Evolutionary conservation across 2,329 filamentous ascomycete genomes (phyloP).

Genomic region (Anthostomella pinea): DNA sequence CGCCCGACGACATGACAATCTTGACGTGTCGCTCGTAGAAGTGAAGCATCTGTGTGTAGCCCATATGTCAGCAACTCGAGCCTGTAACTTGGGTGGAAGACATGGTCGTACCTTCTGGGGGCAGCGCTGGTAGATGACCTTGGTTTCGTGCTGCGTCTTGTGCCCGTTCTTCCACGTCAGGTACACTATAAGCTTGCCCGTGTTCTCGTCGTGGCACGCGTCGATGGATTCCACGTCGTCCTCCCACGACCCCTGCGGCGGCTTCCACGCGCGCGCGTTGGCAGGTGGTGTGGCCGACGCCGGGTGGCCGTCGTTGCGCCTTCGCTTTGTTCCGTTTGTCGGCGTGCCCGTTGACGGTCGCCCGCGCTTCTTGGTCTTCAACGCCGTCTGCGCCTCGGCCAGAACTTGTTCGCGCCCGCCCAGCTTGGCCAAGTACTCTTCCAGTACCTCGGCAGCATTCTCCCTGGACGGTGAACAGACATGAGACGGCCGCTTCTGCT

Average conservation of each 20-base stretch:
- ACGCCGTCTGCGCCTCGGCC: conserved; percentile 47
- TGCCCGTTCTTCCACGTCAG: conserved; percentile 70
- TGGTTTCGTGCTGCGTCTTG: conserved; percentile 71
- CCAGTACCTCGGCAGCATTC: conserved; percentile 57
- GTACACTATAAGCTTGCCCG: conserved; percentile 61
- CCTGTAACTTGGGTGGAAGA: not conserved
- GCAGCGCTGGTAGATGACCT: conserved; percentile 69
- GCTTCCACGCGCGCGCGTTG: conserved; percentile 53
- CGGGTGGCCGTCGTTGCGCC: conserved; percentile 50
- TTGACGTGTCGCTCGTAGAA: conserved; percentile 59
- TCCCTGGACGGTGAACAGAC: conserved; percentile 46
- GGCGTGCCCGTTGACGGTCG: conserved; percentile 42
- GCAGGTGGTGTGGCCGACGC: conserved; percentile 46
- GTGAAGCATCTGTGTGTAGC: conserved; percentile 48
- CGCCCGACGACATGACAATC: conserved; percentile 42
- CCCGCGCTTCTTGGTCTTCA: conserved; percentile 57
- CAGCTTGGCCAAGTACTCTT: conserved; percentile 60
- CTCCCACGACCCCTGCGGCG: conserved; percentile 75
- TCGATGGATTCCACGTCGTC: conserved; percentile 68
- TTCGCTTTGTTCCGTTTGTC: conserved; percentile 43
- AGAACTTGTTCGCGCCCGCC: conserved; percentile 62
- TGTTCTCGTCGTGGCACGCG: conserved; percentile 64
- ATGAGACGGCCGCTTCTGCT: conserved; percentile 4
- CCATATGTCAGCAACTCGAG: conserved; percentile 2
- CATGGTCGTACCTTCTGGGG: conserved; percentile 64